Conservation (phyloP, 2,329 filamentous ascomycete species). For the Aspergillus brasiliensis region DNA sequence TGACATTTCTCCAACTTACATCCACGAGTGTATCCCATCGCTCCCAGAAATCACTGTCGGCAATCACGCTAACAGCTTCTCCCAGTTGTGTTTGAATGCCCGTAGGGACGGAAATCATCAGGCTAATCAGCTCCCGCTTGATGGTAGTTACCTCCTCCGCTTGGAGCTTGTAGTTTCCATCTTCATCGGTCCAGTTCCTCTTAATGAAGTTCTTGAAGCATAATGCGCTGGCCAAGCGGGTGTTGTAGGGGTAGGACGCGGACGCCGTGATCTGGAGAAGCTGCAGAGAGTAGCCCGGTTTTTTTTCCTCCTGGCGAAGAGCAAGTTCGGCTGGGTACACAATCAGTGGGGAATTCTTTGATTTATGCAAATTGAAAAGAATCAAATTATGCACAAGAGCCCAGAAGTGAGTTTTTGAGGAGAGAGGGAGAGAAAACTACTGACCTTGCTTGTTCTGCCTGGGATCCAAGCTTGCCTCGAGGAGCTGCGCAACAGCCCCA, state of each 20-base stretch:
- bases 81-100: slow-evolving; percentile 91
- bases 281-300: slow-evolving; percentile 82
- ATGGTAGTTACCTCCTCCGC: slow-evolving; percentile 82
- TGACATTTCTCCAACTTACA: slow-evolving; percentile 50
- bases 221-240: slow-evolving; percentile 81
- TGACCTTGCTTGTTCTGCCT: slow-evolving; percentile 85
- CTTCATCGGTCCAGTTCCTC: slow-evolving; percentile 92
- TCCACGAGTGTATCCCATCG: slow-evolving; percentile 94
- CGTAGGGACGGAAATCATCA: slow-evolving; percentile 91
- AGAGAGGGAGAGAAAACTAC: slow-evolving; percentile 26
- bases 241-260: slow-evolving; percentile 70
- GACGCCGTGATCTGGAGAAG: slow-evolving; percentile 89
- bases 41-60: slow-evolving; percentile 96
- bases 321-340: slow-evolving; percentile 70
- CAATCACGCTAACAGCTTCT: slow-evolving; percentile 95
- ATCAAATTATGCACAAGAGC: background rate
- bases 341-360: slow-evolving; percentile 1
- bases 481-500: slow-evolving; percentile 72
- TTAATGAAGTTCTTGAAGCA: slow-evolving; percentile 99
- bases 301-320: slow-evolving; percentile 76
- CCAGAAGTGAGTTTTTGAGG: background rate
- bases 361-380: background rate
- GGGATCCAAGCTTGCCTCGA: slow-evolving; percentile 88
- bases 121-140: slow-evolving; percentile 90
- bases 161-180: slow-evolving; percentile 88